Evolutionary conservation across 2,329 filamentous ascomycete species (phyloP).

Genomic region (Fusarium compactum): DNA sequence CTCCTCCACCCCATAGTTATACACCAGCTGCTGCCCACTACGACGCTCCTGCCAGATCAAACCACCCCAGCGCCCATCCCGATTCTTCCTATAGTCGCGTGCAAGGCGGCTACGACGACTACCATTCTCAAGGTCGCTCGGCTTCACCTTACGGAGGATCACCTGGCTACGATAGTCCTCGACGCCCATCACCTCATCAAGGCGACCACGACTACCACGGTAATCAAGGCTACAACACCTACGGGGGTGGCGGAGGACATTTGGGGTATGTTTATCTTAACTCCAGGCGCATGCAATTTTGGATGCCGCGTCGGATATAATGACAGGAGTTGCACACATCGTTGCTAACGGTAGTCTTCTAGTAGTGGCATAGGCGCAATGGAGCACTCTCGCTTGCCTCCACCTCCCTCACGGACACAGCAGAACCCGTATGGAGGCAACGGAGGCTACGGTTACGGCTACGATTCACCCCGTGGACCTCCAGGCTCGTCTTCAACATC

Average conservation of each 20-base stretch:
- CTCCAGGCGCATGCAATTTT: slow-evolving; percentile 74
- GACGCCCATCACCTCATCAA: slow-evolving; percentile 35
- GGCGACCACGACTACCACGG: slow-evolving; percentile 41
- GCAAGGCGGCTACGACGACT: slow-evolving; percentile 36
- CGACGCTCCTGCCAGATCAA: slow-evolving; percentile 41
- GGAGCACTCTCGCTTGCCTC: slow-evolving; percentile 56
- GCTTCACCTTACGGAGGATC: slow-evolving; percentile 40
- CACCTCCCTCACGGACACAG: slow-evolving; percentile 54
- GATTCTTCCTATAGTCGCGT: slow-evolving; percentile 43
- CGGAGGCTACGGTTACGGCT: slow-evolving; percentile 44
- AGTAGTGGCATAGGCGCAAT: slow-evolving; percentile 75
- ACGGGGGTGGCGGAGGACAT: slow-evolving; percentile 38
- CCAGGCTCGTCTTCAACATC: slow-evolving; percentile 31
- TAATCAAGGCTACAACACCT: slow-evolving; percentile 30
- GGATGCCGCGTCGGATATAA: slow-evolving; percentile 73
- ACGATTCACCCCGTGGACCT: slow-evolving; percentile 39
- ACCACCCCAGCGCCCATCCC: slow-evolving; percentile 44
- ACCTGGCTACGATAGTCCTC: slow-evolving; percentile 40
- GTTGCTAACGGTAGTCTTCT: slow-evolving; percentile 72
- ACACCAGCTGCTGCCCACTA: slow-evolving; percentile 44
- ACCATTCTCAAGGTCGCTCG: slow-evolving; percentile 31
- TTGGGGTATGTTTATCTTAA: slow-evolving; percentile 43
- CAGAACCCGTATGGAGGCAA: slow-evolving; percentile 43
- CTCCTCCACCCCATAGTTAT: slow-evolving; percentile 42
- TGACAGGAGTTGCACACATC: slow-evolving; percentile 74